Base-by-base conservation (phyloP, 352 stramenopile species). In the Globisporangium nodosum region DNA sequence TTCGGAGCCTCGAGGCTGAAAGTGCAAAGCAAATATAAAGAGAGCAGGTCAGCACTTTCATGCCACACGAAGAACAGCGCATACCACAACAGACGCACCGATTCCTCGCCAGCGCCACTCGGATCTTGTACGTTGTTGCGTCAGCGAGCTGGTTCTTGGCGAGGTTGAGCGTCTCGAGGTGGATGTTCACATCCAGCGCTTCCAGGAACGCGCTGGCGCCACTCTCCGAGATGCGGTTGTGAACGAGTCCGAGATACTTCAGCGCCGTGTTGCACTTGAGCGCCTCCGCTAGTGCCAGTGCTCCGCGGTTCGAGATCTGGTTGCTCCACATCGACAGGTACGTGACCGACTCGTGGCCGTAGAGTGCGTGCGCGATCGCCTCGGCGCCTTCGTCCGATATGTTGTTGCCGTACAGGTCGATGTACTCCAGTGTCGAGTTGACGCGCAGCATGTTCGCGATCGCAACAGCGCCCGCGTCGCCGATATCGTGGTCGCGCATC, bases 401-500 rank as follows among this genome's bases (percentile, higher is more conserved):
- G 30, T 69, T 65, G 64, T 92, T 92, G 48, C 78, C 73, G 45
- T 75, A 84, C 33, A 93, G 42, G 39, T 91, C 78, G 54, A 93
- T 59, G 51, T 77, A 76, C 63, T 88, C 67, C 20, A 92, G 56
- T 40, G 81, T 90, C 31, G 69, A 66, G 66, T 90, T 92, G 58
- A 65, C 69, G 49, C 79, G 81, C 49, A 90, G 61, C 81, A 89
- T 89, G 40, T 86, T 80, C 8, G 81, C 76, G 39, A 92, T 73
- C 31, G 81, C 81, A 9, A 72, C 55, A 0, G 78, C 83, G 6
- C 83, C 78, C 5, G 75, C 62, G 65, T 90, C 81, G 21, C 75
- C 78, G 15, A 92, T 88, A 13, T 64, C 65, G 60, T 92, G 83
- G 55, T 92, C 78, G 16, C 73, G 74, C 52, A 92, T 73, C 49